phyloP scores from a whole-genome alignment of 257 asterid species.

The Gardenia jasminoides region DNA sequence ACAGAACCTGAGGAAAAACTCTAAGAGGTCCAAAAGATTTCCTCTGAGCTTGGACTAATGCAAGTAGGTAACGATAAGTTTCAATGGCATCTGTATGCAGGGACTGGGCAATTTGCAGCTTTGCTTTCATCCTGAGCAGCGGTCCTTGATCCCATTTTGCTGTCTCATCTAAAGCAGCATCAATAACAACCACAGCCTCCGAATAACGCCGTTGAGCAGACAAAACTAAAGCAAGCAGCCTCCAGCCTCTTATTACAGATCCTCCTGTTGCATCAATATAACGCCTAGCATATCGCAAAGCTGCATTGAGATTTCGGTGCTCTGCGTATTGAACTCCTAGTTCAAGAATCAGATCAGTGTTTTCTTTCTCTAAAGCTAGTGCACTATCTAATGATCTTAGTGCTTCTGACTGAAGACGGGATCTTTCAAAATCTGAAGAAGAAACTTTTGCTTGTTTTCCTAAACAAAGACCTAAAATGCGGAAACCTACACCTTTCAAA shows the following conservation, averaged over 20 bases:
- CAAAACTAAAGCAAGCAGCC: conserved; percentile 79
- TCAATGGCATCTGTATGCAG: conserved; percentile 74
- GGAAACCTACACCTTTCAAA: conserved; percentile 81
- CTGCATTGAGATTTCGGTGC: conserved; percentile 80
- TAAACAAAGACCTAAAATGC: conserved; percentile 79
- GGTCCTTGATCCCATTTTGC: conserved; percentile 97
- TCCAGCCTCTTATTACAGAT: conserved; percentile 79
- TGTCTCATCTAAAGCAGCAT: conserved; percentile 96
- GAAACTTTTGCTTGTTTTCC: conserved; percentile 85
- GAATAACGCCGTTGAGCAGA: conserved; percentile 84
- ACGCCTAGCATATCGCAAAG: conserved; percentile 77
- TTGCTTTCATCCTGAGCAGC: conserved; percentile 82
- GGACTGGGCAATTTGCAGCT: conserved; percentile 76
- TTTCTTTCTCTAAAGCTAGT: conserved; percentile 63
- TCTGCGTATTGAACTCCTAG: conserved; percentile 84
- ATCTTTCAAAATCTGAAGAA: conserved; percentile 86
- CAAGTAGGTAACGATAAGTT: conserved; percentile 85
- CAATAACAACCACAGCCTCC: conserved; percentile 87
- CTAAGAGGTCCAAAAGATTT: conserved; percentile 66
- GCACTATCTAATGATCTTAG: conserved; percentile 82
- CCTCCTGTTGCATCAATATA: conserved; percentile 94
- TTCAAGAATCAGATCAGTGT: conserved; percentile 76
- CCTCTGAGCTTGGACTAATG: conserved; percentile 90
- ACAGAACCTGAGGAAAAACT: conserved; percentile 58
- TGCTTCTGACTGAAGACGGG: conserved; percentile 89